A percentile compares a stretch with the other conserved stretches of the same genome.
These are phyloP conservation scores for Microdochium nivale DNA, from an alignment of 2,329 filamentous ascomycete genomes.

Conservation along the genomic window DNA sequence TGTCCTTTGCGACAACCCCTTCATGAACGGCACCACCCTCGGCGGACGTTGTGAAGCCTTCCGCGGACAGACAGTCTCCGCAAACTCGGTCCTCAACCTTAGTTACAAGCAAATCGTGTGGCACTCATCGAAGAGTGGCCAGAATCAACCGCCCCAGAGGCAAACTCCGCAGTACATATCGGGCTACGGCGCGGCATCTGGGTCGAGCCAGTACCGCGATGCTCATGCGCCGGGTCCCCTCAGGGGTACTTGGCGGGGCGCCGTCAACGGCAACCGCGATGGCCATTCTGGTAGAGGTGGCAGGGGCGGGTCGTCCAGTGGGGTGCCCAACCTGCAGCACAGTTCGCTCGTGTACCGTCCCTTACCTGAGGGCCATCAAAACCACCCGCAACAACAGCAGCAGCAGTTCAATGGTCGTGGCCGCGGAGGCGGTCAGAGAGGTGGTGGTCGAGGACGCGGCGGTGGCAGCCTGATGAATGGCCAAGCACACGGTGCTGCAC, in stretches of 20 bases:
- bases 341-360: slow-evolving; percentile 45
- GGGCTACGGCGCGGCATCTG: slow-evolving; percentile 29
- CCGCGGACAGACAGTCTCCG: slow-evolving; percentile 84
- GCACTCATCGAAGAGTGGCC: slow-evolving; percentile 49
- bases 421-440: slow-evolving; percentile 8
- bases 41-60: slow-evolving; percentile 87
- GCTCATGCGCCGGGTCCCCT: slow-evolving; percentile 46
- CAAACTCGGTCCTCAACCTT: slow-evolving; percentile 83
- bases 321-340: slow-evolving; percentile 36
- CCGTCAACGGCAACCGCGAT: slow-evolving; percentile 34
- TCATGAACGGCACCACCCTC: slow-evolving; percentile 94
- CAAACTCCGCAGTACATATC: slow-evolving; percentile 23
- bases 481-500: slow-evolving; percentile 9
- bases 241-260: slow-evolving; percentile 49
- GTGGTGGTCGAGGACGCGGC: slow-evolving; percentile 11
- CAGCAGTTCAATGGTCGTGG: slow-evolving; percentile 18
- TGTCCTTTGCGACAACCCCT: slow-evolving; percentile 85
- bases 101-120: slow-evolving; percentile 71
- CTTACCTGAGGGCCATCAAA: slow-evolving; percentile 12
- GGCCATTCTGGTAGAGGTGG: slow-evolving; percentile 26
- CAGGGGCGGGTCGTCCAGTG: slow-evolving; percentile 20
- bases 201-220: slow-evolving; percentile 54
- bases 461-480: slow-evolving; percentile 3
- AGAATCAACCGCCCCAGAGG: slow-evolving; percentile 38
- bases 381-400: slow-evolving; percentile 5